Base-by-base conservation (phyloP, 306 rosid genomes). In the Pueraria montana region DNA sequence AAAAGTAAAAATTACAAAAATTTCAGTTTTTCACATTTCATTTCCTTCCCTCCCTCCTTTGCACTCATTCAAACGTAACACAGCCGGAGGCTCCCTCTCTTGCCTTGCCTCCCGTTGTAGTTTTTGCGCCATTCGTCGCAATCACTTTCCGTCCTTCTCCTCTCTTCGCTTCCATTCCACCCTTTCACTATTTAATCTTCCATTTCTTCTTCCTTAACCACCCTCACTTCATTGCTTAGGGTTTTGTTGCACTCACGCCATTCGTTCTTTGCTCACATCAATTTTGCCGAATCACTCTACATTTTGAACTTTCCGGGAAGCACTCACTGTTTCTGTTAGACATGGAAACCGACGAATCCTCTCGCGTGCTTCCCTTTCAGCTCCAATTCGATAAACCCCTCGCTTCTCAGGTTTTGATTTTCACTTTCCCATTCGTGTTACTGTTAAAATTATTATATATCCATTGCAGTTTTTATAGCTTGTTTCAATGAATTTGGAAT, bases 321-420 rank as follows among this genome's bases (percentile, higher is more conserved):
- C n/a, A n/a, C 59, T 86, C 68, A 18, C 79, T 20, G 64, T 49
- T 45, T 6, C 27, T 43, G 27, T 65, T 75, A 0, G 75, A 17
- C 8, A 96, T 93, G 99, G 97, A 93, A 83, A 90, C 92, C 8
- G 99, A 93, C 16, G 97, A 92, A 36, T 80, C 87, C 14, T 89
- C 72, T 61, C 89, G 92, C 2, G 94, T 82, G 81, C 76, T 92
- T 72, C 96, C 99, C 1, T 96, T 96, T 73, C 99, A 92, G 92
- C 96, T 96, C 4, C 99, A 96, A 74, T 91, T 92, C 64, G 99
- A 96, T 85, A 96, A 93, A 87, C 96, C 96, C 23, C 84, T 90
- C 27, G 91, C 98, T 43, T 96, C 97, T 38, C 94, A 92, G 91
- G 96, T 96, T 78, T 79, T 53, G 5, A 4, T 34, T 34, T 34